Percentiles rank a stretch among this genome's conserved stretches.
Evolutionary conservation across 2,329 filamentous ascomycete species (phyloP).

Genomic region (Aspergillus jensenii): DNA sequence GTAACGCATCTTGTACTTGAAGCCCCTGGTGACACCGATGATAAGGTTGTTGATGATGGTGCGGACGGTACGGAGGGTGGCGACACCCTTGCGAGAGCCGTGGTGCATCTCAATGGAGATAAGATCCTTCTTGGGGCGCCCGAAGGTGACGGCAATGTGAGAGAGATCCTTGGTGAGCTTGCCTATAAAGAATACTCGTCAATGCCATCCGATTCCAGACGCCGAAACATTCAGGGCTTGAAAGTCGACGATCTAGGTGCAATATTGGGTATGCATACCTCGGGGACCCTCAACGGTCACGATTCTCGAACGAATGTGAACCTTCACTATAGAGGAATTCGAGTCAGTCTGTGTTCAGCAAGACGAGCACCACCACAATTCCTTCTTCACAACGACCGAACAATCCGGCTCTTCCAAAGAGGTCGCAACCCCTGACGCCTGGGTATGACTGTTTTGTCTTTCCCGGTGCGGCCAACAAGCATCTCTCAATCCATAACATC

Average conservation of each 20-base stretch:
- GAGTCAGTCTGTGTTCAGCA: constrained; percentile 25
- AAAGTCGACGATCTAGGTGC: background rate
- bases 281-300: constrained; percentile 97
- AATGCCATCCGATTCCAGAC: constrained; percentile 1
- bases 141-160: constrained; percentile 96
- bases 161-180: constrained; percentile 96
- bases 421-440: background rate
- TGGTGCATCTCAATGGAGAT: constrained; percentile 99
- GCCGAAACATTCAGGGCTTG: background rate
- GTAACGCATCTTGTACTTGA: constrained; percentile 99
- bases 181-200: constrained; percentile 51
- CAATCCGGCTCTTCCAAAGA: constrained; percentile 6
- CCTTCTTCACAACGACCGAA: background rate
- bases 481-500: background rate
- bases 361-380: background rate
- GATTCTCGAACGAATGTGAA: constrained; percentile 93
- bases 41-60: constrained; percentile 99
- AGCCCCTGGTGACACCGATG: constrained; percentile 97
- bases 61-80: constrained; percentile 95
- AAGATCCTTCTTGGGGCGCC: constrained; percentile 76
- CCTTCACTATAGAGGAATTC: constrained; percentile 70
- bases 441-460: constrained; percentile 1
- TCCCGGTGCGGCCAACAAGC: background rate
- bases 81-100: constrained; percentile 95
- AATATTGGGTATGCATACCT: constrained; percentile 55